Percentiles rank a stretch among this genome's conserved stretches.
phyloP scores from a whole-genome alignment of 805 yeast genomes.

The Torulaspora maleeae region DNA sequence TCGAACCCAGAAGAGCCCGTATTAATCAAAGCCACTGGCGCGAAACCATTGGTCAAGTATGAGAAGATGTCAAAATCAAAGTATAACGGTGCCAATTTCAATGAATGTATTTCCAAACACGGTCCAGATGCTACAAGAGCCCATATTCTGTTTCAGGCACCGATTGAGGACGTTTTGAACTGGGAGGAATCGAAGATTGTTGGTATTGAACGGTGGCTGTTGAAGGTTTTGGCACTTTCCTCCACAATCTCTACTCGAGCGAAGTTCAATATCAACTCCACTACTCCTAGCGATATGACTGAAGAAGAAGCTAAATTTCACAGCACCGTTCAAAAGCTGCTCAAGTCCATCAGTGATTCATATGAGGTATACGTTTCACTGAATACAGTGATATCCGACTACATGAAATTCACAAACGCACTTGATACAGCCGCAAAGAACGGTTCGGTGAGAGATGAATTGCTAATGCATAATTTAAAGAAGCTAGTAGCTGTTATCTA shows the following conservation, averaged over 20 bases:
- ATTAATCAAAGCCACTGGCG: slow-evolving; percentile 46
- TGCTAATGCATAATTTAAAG: slow-evolving; percentile 47
- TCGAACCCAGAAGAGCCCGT: slow-evolving; percentile 39
- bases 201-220: slow-evolving; percentile 86
- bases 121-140: slow-evolving; percentile 97
- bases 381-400: slow-evolving; percentile 84
- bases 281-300: slow-evolving; percentile 25
- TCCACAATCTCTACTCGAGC: slow-evolving; percentile 9
- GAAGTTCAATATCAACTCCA: slow-evolving; percentile 5
- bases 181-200: slow-evolving; percentile 89
- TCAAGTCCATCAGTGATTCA: slow-evolving; percentile 53
- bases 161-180: slow-evolving; percentile 69
- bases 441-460: slow-evolving; percentile 34
- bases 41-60: slow-evolving; percentile 50
- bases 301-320: slow-evolving; percentile 51
- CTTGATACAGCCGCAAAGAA: slow-evolving; percentile 40
- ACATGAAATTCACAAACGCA: slow-evolving; percentile 72
- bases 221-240: slow-evolving; percentile 42
- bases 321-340: slow-evolving; percentile 49
- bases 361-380: slow-evolving; percentile 56
- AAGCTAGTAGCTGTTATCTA: slow-evolving; percentile 59
- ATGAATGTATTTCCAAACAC: slow-evolving; percentile 60
- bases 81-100: slow-evolving; percentile 90
- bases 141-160: slow-evolving; percentile 87
- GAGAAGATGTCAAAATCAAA: slow-evolving; percentile 98